Base-by-base conservation (phyloP, 768 basidiomycete species). In the Calocybe cyanea region DNA sequence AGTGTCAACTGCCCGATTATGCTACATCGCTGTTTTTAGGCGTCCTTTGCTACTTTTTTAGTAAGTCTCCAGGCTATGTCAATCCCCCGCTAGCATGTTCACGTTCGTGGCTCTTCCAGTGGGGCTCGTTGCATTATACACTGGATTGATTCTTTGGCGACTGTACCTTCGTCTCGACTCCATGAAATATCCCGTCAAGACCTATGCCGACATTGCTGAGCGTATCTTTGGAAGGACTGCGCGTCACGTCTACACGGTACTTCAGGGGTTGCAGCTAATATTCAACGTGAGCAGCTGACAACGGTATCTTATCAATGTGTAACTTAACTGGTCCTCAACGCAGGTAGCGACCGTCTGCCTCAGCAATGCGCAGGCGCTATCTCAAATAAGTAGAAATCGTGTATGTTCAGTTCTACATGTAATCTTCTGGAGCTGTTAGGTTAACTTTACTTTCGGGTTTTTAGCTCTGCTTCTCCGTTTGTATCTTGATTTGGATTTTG, bases 161-260 rank as follows among this genome's bases (percentile, higher is more conserved):
- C 59, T 82, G 30, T 83, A 73, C 60, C 48, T 78, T 47, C 72
- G 72, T 24, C 58, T 83, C 37, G 82, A 84, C 55, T 82, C 80
- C 4, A 63, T 73, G 1, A 65, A 65, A 28, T 81, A 73, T 56
- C 82, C 82, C 0, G 48, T 78, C 17, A 69, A 66, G 50, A 73
- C 74, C 3, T 84, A 82, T 51, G 70, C 67, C 2, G 82, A 83
- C 45, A 65, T 84, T 5, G 76, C 68, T 4, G 72, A 80, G 34
- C 72, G 80, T 30, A 72, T 82, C 43, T 79, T 68, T 38, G 81
- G 81, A 3, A 62, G 42, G 30, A 61, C 64, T 40, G 76, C 76
- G 41, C 66, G 73, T 1, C 69, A 76, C 48, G 62, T 75, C 3
- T 70, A 68, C 44, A 73, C 66, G 19, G 41, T 79, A 24, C 62